These are phyloP conservation scores for Phytopythium kandeliae DNA, from an alignment of 352 stramenopile genomes.

Conservation along the genomic window DNA sequence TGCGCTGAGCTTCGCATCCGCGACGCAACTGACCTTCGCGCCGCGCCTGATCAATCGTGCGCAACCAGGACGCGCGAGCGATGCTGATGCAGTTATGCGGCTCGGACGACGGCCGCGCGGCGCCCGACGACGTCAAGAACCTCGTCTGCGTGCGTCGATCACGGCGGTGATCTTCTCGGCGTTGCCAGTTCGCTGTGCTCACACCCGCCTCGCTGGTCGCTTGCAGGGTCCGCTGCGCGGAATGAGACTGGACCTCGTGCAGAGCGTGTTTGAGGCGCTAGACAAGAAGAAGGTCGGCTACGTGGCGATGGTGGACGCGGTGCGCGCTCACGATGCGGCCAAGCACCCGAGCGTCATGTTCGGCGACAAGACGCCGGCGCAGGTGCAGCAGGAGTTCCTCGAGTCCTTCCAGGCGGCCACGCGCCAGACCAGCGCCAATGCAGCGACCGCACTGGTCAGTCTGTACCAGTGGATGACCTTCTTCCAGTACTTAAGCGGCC, in stretches of 20 bases:
- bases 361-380: slow-evolving; percentile 40
- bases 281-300: slow-evolving; percentile 60
- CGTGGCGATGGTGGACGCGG: slow-evolving; percentile 39
- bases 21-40: neutral
- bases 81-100: slow-evolving; percentile 27
- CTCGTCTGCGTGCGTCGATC: slow-evolving; percentile 40
- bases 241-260: slow-evolving; percentile 52
- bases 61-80: slow-evolving; percentile 42
- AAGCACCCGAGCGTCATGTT: slow-evolving; percentile 73
- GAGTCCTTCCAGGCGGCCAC: slow-evolving; percentile 35
- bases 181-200: too few relatives aligned
- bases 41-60: neutral
- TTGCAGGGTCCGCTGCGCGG: slow-evolving; percentile 35
- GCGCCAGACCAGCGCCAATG: slow-evolving; percentile 12
- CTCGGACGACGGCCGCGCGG: slow-evolving; percentile 34
- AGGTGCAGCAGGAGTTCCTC: slow-evolving; percentile 58
- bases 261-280: slow-evolving; percentile 61
- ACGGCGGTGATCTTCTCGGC: too few relatives aligned
- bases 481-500: slow-evolving; percentile 66
- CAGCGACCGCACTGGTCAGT: slow-evolving; percentile 45
- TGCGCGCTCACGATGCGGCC: slow-evolving; percentile 39
- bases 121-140: slow-evolving; percentile 48
- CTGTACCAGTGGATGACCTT: slow-evolving; percentile 69
- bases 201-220: too few relatives aligned
- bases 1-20: neutral